These are phyloP conservation scores for Malassezia sympodialis DNA, from an alignment of 1,284 basidiomycete genomes.

Conservation along the genomic window DNA sequence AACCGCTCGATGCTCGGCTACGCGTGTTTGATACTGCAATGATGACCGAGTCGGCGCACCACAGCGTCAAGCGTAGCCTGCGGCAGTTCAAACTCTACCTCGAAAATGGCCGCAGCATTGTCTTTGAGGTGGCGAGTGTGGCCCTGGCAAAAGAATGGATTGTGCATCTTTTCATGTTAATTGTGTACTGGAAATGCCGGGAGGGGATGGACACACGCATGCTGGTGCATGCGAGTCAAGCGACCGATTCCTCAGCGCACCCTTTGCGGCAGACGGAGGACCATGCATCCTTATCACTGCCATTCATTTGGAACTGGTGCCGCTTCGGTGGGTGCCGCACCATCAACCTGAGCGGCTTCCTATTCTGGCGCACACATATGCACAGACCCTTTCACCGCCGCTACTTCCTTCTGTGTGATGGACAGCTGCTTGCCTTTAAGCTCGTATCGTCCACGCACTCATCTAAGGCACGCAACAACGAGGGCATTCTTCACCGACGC, in stretches of 20 bases:
- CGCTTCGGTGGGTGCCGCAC: conserved; percentile 63
- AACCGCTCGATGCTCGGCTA: background rate
- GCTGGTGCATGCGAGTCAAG: conserved; percentile 59
- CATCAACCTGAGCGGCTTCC: conserved; percentile 60
- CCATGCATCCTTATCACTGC: conserved; percentile 55
- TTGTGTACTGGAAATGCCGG: conserved; percentile 65
- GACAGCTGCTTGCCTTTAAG: conserved; percentile 38
- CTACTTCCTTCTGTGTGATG: conserved; percentile 38
- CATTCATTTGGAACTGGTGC: conserved; percentile 69
- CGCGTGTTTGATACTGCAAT: conserved; percentile 49
- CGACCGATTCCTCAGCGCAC: background rate
- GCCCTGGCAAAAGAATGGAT: conserved; percentile 67
- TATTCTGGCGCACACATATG: conserved; percentile 53
- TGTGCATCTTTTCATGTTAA: conserved; percentile 58
- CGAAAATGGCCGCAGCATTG: conserved; percentile 59
- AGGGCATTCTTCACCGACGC: conserved; percentile 40
- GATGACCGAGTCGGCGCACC: conserved; percentile 53
- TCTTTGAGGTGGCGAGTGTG: conserved; percentile 57
- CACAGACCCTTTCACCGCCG: conserved; percentile 29
- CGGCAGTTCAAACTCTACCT: conserved; percentile 68
- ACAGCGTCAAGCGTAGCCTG: conserved; percentile 54
- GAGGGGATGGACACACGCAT: conserved; percentile 61
- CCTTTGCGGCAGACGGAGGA: conserved; percentile 13
- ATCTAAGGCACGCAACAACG: conserved; percentile 42
- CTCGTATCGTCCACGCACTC: conserved; percentile 33